These are phyloP conservation scores for Staphylotrichum longicolle DNA, from an alignment of 495 filamentous ascomycete genomes.

Conservation along the genomic window DNA sequence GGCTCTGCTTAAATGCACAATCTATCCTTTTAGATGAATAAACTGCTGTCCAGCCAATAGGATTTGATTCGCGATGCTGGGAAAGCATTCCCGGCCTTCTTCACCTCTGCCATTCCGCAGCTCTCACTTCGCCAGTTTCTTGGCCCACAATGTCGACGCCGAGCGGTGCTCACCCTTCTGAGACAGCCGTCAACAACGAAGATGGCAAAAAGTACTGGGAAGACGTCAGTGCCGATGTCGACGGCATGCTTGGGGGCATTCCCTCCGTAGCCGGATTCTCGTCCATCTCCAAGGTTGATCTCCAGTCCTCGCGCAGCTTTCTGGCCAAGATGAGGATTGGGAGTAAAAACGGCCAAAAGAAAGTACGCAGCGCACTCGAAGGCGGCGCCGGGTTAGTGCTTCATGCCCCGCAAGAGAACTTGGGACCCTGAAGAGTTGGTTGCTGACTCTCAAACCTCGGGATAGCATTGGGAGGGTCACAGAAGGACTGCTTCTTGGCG, in stretches of 20 bases:
- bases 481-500: constrained; percentile 35
- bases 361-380: constrained; percentile 41
- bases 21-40: no score
- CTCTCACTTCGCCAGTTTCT: no score
- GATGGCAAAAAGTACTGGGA: constrained; percentile 72
- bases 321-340: constrained; percentile 68
- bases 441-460: background rate
- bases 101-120: no score
- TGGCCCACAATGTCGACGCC: constrained; percentile 37
- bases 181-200: constrained; percentile 44
- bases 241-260: constrained; percentile 71
- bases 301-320: constrained; percentile 73
- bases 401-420: constrained; percentile 12
- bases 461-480: constrained; percentile 56
- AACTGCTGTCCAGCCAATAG: no score
- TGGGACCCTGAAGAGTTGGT: background rate
- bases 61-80: no score
- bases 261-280: constrained; percentile 37
- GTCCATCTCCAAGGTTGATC: constrained; percentile 69
- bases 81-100: no score
- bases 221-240: constrained; percentile 62
- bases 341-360: constrained; percentile 30
- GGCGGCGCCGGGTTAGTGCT: constrained; percentile 53
- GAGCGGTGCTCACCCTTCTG: background rate
- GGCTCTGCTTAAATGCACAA: no score